These are phyloP conservation scores for Rhodomyrtus tomentosa DNA, from an alignment of 345 rosid species.

Conservation along the genomic window DNA sequence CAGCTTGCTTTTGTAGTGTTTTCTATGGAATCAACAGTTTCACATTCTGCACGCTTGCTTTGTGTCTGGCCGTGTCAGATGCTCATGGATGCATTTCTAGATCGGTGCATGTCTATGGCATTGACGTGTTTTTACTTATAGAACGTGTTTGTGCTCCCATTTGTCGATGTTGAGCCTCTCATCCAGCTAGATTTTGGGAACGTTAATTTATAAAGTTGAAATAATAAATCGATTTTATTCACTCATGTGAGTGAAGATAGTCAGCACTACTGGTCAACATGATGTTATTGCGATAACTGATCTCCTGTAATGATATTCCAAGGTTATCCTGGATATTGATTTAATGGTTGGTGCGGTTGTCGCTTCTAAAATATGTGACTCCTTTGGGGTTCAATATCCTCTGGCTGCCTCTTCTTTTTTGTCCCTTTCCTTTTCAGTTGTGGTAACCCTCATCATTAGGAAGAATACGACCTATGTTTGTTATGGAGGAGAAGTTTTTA, in stretches of 20 bases:
- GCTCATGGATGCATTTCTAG: not conserved
- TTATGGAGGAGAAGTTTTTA: not conserved
- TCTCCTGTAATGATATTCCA: not conserved
- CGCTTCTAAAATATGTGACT: not conserved
- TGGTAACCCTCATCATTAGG: not conserved
- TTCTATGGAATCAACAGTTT: not conserved
- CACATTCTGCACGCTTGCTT: not conserved
- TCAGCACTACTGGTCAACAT: not conserved
- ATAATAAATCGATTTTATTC: not conserved
- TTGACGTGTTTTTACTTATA: not conserved
- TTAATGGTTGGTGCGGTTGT: not conserved
- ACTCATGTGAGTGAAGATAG: not conserved
- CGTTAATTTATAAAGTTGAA: not conserved
- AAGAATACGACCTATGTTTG: not conserved
- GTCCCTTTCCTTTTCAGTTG: not conserved
- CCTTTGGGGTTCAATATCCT: not conserved
- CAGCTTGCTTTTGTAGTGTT: not conserved
- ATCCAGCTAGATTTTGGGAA: not conserved
- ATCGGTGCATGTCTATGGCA: not conserved
- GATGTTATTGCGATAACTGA: not conserved
- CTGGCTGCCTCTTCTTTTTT: not conserved
- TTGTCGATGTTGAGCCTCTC: not conserved
- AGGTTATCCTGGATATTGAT: not conserved
- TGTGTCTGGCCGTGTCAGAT: not conserved
- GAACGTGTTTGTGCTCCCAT: not conserved